These are phyloP conservation scores for Ogataea pini DNA, from an alignment of 805 yeast genomes.

Conservation along the genomic window DNA sequence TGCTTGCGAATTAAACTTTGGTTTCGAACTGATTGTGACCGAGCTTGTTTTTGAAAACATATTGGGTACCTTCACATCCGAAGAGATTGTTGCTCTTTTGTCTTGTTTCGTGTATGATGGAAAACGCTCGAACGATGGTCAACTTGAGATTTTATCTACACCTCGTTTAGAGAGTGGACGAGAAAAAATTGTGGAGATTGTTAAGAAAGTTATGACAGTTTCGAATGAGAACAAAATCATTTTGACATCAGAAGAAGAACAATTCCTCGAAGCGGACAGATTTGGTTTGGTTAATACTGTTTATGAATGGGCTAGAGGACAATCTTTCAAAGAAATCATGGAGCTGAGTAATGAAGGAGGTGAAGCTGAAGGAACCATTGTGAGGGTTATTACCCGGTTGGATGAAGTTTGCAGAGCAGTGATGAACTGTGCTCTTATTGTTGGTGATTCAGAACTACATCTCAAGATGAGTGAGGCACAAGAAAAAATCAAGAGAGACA, in stretches of 20 bases:
- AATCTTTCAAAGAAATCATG: slow-evolving; percentile 89
- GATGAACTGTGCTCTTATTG: slow-evolving; percentile 87
- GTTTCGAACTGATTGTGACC: slow-evolving; percentile 87
- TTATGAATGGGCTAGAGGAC: slow-evolving; percentile 97
- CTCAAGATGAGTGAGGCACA: slow-evolving; percentile 90
- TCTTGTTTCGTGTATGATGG: slow-evolving; percentile 96
- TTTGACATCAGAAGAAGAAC: slow-evolving; percentile 80
- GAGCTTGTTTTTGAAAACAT: slow-evolving; percentile 90
- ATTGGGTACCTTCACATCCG: slow-evolving; percentile 89
- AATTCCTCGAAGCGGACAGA: slow-evolving; percentile 77
- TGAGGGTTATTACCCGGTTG: slow-evolving; percentile 87
- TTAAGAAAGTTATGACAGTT: slow-evolving; percentile 58
- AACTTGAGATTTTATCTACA: slow-evolving; percentile 52
- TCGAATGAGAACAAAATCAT: slow-evolving; percentile 70
- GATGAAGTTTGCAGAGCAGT: slow-evolving; percentile 97
- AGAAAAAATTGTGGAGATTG: slow-evolving; percentile 66
- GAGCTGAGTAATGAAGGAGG: slow-evolving; percentile 76
- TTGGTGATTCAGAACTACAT: slow-evolving; percentile 90
- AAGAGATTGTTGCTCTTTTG: slow-evolving; percentile 92
- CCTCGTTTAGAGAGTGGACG: slow-evolving; percentile 80
- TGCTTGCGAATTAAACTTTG: slow-evolving; percentile 88
- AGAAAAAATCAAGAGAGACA: slow-evolving; percentile 92
- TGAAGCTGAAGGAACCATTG: slow-evolving; percentile 85
- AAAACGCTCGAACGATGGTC: slow-evolving; percentile 59
- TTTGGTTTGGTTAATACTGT: slow-evolving; percentile 92